phyloP scores from a whole-genome alignment of 768 basidiomycete genomes.

The Grammothele lineata region DNA sequence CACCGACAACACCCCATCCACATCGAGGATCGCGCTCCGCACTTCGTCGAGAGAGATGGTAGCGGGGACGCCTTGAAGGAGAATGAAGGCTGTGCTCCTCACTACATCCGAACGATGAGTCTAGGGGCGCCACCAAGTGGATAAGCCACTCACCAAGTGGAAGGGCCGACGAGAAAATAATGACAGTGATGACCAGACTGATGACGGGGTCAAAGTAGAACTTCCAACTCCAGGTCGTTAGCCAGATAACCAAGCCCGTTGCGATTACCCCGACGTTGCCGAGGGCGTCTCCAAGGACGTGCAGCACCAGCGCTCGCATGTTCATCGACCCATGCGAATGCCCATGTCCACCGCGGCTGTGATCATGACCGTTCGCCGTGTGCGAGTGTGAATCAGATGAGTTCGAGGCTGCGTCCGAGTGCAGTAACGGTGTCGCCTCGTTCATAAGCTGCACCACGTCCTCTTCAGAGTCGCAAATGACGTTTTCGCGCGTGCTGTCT shows the following conservation, averaged over 20 bases:
- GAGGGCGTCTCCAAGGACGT: constrained; percentile 94
- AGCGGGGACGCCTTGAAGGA: constrained; percentile 90
- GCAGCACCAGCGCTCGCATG: constrained; percentile 92
- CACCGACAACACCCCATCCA: constrained; percentile 82
- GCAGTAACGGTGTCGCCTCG: constrained; percentile 22
- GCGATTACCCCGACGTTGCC: constrained; percentile 98
- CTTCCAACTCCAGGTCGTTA: constrained; percentile 77
- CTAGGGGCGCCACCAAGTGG: background rate
- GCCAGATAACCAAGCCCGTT: constrained; percentile 93
- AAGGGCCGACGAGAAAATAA: constrained; percentile 94
- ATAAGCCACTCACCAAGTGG: constrained; percentile 61
- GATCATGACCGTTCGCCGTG: background rate
- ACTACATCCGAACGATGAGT: constrained; percentile 39
- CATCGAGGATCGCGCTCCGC: constrained; percentile 69
- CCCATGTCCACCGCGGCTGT: constrained; percentile 12
- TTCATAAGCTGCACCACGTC: background rate
- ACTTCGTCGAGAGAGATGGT: constrained; percentile 89
- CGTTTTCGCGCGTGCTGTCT: no score
- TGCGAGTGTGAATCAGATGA: constrained; percentile 13
- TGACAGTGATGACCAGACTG: constrained; percentile 89
- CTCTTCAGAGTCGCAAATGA: no score
- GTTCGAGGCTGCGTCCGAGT: constrained; percentile 3
- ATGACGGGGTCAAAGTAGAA: constrained; percentile 93
- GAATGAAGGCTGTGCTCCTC: constrained; percentile 88
- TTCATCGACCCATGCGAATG: constrained; percentile 71